Base-by-base conservation (phyloP, 2,329 filamentous ascomycete species). In the Sclerotinia subarctica region DNA sequence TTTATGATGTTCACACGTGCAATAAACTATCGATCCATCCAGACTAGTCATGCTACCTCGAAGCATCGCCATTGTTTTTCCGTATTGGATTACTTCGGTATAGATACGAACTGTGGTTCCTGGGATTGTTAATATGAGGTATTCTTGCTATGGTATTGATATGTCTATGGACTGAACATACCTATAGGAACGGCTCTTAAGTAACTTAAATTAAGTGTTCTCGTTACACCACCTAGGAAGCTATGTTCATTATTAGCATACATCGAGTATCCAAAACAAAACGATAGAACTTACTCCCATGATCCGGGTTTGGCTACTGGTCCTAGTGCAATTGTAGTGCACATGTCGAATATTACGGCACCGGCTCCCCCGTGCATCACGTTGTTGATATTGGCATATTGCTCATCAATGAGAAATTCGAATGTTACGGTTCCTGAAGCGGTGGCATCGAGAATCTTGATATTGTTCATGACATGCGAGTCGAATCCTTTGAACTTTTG, bases 341-440 rank as follows among this genome's bases (percentile, higher is more conserved):
- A 80, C 76, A 86, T 83, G 72, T 88, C 86, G 69, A 85, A 85
- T 54, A 86, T 82, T 6, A 84, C 77, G 0, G 82, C 81, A 2
- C 83, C 83, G 2, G 83, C 83, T 8, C 84, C 84, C 26, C 84
- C 84, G 72, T 86, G 84, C 70, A 86, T 78, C 44, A 81, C 82
- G 1, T 79, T 79, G 44, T 79, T 78, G 56, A 79, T 73, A 74
- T 86, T 86, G 69, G 80, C 79, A 64, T 85, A 81, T 58, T 76
- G 74, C 15, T 74, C 72, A 13, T 80, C 78, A 21, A 85, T 81
- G 4, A 72, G 76, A 69, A 86, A 78, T 29, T 78, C 78, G 73
- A 81, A 84, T 5, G 79, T 78, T 2, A 77, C 78, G 0, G 77
- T 78, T 13, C 79, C 76, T 19, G 72, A 70, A 0, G 73, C 15